Conservation (phyloP, 805 yeast genomes). For the Torulaspora gathmanii region DNA sequence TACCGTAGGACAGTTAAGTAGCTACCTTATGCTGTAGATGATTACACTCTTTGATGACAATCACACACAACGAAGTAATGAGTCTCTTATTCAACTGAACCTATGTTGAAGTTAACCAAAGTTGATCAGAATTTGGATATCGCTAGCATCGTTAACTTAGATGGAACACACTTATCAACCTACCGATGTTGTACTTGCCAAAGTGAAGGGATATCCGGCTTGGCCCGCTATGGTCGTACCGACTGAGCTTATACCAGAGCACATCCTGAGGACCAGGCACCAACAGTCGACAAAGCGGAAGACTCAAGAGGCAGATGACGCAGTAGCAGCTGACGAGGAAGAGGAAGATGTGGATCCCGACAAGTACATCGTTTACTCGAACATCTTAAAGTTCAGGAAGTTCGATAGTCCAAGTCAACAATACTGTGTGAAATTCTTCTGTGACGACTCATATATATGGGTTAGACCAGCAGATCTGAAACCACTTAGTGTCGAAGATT, state of each 20-base stretch:
- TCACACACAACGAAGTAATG: constrained; percentile 5
- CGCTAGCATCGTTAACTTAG: neutral
- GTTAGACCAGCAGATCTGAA: constrained; percentile 26
- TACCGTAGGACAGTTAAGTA: neutral
- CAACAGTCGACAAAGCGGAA: constrained; percentile 2
- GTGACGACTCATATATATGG: constrained; percentile 36
- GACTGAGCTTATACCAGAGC: constrained; percentile 53
- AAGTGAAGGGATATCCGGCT: constrained; percentile 80
- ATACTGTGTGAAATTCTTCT: constrained; percentile 35
- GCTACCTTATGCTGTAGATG: constrained; percentile 2
- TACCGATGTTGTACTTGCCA: constrained; percentile 63
- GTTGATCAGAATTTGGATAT: neutral
- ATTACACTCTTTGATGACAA: constrained; percentile 3
- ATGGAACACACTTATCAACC: constrained; percentile 35
- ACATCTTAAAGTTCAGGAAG: constrained; percentile 26
- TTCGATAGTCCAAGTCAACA: constrained; percentile 14
- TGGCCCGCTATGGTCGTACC: constrained; percentile 88
- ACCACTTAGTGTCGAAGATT: constrained; percentile 20
- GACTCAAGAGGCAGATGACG: constrained; percentile 10
- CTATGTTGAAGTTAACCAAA: neutral
- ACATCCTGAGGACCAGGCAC: constrained; percentile 38
- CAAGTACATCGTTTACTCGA: constrained; percentile 25
- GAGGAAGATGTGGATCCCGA: constrained; percentile 14
- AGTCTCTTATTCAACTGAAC: neutral
- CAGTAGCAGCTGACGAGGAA: constrained; percentile 10